Base-by-base conservation (phyloP, 495 filamentous ascomycete genomes). In the Neurospora hispaniola region DNA sequence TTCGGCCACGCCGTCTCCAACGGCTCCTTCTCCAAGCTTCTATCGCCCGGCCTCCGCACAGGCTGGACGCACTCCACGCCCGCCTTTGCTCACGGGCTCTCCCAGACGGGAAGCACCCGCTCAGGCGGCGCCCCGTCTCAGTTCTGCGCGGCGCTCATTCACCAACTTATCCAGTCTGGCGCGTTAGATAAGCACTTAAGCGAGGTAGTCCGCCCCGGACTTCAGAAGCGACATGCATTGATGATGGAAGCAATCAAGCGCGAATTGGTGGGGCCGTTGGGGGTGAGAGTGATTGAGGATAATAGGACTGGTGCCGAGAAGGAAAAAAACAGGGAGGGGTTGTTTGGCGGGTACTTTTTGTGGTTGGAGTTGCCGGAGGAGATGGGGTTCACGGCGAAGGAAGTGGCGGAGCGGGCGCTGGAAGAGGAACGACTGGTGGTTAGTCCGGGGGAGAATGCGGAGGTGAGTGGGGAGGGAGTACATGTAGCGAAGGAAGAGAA, bases 1-100 rank as follows among this genome's bases (percentile, higher is more conserved):
- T 96, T 92, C 75, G 92, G 93, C 6, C 91, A 97, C 79, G 87
- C 88, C 6, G 82, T 94, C 20, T 91, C 89, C 74, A 97, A 97
- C 80, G 93, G 90, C 23, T 91, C 88, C 18, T 97, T 97, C 81
- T 91, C 88, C 76, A 98, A 98, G 81, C 86, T 97, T 18, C 85
- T 90, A n/a, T 92, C 88, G 0, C 94, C 94, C 0, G 94, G 94
- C 0, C 75, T 90, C 43, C 83, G 94, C 42, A 93, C 91, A 3
- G 94, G 94, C 23, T 98, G 94, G 94, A 87, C 88, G 1, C 94
- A 97, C 78, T 90, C 85, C 18, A 88, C 90, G 4, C 80, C 85
- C 23, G 91, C 89, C 70, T 84, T 96, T 71, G 88, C 88, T 0
- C 84, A 85, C 76, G 92, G 91, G 1, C 75, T 93, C 4, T 87